Conservation (phyloP, 1,139 yeast species). For the Sugiyamaella pinicola region DNA sequence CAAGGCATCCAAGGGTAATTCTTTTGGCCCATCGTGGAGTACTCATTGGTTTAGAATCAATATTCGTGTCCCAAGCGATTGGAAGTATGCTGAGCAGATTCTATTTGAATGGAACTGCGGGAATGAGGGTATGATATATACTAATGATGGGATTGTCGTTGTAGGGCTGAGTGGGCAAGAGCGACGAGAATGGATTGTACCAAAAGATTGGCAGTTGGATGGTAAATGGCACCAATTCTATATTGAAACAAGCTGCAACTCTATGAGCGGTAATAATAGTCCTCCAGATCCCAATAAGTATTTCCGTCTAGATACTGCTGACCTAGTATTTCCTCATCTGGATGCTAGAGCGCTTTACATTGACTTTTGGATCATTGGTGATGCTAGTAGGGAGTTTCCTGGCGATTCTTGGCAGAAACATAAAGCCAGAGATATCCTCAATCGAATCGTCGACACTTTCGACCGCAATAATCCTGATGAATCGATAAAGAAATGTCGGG, state of each 20-base stretch:
- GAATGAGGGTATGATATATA: conserved; percentile 82
- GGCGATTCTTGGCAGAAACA: conserved; percentile 79
- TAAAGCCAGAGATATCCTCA: conserved; percentile 76
- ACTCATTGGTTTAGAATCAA: conserved; percentile 88
- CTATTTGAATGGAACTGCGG: conserved; percentile 84
- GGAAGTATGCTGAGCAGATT: conserved; percentile 49
- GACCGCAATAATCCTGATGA: conserved; percentile 54
- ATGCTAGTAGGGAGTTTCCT: conserved; percentile 85
- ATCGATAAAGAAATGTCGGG: conserved; percentile 62
- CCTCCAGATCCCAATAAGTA: conserved; percentile 71
- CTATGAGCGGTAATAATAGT: conserved; percentile 85
- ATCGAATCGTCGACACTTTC: conserved; percentile 77
- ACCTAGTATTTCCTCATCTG: conserved; percentile 76
- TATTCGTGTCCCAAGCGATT: conserved; percentile 59
- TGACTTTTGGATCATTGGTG: conserved; percentile 88
- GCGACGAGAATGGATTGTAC: conserved; percentile 76
- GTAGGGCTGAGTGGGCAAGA: conserved; percentile 89
- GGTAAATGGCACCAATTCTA: conserved; percentile 58
- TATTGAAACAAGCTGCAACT: conserved; percentile 89
- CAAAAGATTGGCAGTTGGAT: conserved; percentile 54
- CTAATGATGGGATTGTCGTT: conserved; percentile 62
- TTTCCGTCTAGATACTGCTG: conserved; percentile 69
- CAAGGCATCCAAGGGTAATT: conserved; percentile 65
- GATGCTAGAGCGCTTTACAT: conserved; percentile 75
- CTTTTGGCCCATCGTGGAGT: conserved; percentile 96